Conservation (phyloP, 805 yeast species). For the Cyberlindnera petersonii region DNA sequence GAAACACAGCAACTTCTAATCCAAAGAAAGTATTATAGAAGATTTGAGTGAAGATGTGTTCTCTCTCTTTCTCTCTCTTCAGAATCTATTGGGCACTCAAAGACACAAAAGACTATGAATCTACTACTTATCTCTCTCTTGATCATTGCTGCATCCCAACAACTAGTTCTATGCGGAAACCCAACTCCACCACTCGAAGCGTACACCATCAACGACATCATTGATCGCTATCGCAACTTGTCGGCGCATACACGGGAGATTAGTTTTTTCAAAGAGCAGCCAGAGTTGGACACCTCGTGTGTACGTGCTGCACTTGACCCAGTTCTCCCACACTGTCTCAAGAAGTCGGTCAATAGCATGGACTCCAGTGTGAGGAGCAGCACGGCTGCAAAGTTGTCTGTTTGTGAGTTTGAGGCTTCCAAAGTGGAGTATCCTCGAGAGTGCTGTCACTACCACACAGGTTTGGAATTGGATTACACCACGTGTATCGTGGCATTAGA, state of each 20-base stretch:
- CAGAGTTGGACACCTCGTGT: constrained; percentile 29
- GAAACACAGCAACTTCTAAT: too few species aligned
- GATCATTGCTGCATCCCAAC: neutral
- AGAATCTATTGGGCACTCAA: too few species aligned
- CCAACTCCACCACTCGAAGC: constrained; percentile 1
- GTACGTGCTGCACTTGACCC: constrained; percentile 37
- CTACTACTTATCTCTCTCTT: neutral
- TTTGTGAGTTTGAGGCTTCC: constrained; percentile 53
- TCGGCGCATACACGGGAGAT: constrained; percentile 13
- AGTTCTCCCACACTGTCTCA: constrained; percentile 39
- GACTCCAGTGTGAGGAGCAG: constrained; percentile 32
- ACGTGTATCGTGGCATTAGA: constrained; percentile 41
- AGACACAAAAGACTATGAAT: too few species aligned
- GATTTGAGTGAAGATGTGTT: too few species aligned
- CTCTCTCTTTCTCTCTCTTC: too few species aligned
- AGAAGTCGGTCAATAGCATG: constrained; percentile 37
- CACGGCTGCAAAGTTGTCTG: constrained; percentile 45
- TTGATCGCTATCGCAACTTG: constrained; percentile 17
- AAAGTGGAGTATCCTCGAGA: constrained; percentile 32
- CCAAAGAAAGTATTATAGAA: too few species aligned
- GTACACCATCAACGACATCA: constrained; percentile 22
- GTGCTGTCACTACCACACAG: constrained; percentile 21
- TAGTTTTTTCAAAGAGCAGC: constrained; percentile 6
- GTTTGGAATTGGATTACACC: constrained; percentile 20
- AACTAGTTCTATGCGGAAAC: neutral